Evolutionary conservation across 1,139 yeast genomes (phyloP), one percentile per base, ranked within the genome.

Genomic region (Sugiyamaella castrensis): DNA sequence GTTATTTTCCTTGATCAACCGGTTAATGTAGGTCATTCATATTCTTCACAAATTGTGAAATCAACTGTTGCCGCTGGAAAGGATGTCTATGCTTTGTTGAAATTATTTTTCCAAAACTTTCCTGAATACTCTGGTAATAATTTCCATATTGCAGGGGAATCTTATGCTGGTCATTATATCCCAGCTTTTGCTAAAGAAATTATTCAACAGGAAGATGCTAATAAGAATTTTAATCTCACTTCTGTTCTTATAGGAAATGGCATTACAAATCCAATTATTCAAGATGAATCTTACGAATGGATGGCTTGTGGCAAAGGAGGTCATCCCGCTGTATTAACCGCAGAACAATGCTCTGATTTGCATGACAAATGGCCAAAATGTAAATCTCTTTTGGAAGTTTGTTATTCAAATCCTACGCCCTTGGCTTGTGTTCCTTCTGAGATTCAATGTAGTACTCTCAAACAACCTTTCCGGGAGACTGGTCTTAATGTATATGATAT

Each of bases 231-330:
- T 74, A 81, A 89, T 68, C 77, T 92, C 66, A 77, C 91, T 26
- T 87, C 97, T 6, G 88, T 92, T 38, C 72, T 92, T 70, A 91
- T 92, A 64, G 98, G 98, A 65, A 92, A 92, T 67, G 98, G 98
- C 51, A 80, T 92, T 65, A 89, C 97, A 48, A 98, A 92, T 70
- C 91, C 96, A 12, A 79, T 87, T 67, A 81, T 82, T 55, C 98
- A 92, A 73, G 87, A 85, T 69, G 85, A 84, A 60, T 82, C 82
- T 69, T 92, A 88, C 71, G 86, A 87, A 72, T 95, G 95, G 68
- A 92, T 92, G 98, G 98, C 97, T 9, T 92, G 98, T 71, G 96
- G 97, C 57, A 75, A 81, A 62, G 96, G 96, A 64, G 98, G 96
- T 42, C 86, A 82, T 58, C 84, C 86, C 36, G 75, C 95, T 8